Base-by-base conservation (phyloP, 2,329 filamentous ascomycete genomes). In the Sarocladium kiliense region DNA sequence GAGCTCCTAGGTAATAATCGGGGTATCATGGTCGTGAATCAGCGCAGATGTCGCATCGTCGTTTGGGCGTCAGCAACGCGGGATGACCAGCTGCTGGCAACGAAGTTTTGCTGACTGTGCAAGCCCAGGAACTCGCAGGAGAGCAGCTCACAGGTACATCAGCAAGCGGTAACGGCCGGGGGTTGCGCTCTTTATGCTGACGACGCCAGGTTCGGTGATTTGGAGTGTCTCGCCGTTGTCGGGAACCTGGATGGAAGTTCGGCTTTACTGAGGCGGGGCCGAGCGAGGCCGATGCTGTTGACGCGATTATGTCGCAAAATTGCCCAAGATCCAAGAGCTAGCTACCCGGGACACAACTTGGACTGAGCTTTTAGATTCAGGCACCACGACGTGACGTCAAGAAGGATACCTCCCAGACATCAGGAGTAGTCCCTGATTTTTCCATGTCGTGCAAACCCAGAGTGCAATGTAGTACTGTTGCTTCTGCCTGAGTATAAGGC, bases 1-100 rank as follows among this genome's bases (percentile, higher is more conserved):
- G 68, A 57, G 54, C 66, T 62, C 56, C 70, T 66, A 45, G 62
- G 60, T 6, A 70, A 57, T 50, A 73, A 60, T 66, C 70, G 68
- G 57, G 68, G 62, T 56, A 72, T 69, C 70, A 73, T 73, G 44
- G 60, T 66, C 55, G 57, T 54, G 47, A n/a, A 27, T 30, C 14
- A 51, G n/a, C 5, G 19, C 12, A 34, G 27, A 16, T 14, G 30
- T 4, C 21, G 50, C 50, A 53, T 53, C n/a, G 27, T 51, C 47
- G 47, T 32, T 3, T 19, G 7, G 30, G 18, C 30, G 19, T 36
- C 27, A 34, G 47, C 27, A 12, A 21, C 25, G 36, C 36, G n/a
- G 12, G n/a, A 23, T 18, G 7, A 23, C 39, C 10, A 18, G 39
- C 18, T n/a, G 25, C 12, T 49, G 26, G 18, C 6, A 11, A 11